These are phyloP conservation scores for Schoenoplectus triqueter DNA, from an alignment of 202 grass and related monocot species.

Conservation along the genomic window DNA sequence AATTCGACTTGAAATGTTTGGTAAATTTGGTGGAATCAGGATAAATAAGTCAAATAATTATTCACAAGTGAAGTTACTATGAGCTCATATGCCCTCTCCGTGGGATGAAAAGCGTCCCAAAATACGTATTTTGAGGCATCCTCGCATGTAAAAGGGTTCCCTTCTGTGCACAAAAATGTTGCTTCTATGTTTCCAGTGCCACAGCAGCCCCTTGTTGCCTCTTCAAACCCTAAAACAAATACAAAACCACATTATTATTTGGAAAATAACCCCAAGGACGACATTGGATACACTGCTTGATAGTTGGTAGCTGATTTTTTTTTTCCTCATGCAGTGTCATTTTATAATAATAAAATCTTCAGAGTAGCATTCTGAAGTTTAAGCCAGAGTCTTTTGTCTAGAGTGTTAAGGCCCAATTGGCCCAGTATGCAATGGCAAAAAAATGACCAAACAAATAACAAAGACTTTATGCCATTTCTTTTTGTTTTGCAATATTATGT, in stretches of 20 bases:
- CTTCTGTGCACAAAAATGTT: conserved; percentile 1
- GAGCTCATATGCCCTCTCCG: conserved; percentile 29
- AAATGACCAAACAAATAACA: not conserved
- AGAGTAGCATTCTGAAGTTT: not conserved
- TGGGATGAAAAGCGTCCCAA: conserved; percentile 40
- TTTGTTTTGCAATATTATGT: not conserved
- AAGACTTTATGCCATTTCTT: not conserved
- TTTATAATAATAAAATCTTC: not conserved
- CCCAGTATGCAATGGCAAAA: not conserved
- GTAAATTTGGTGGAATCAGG: conserved; percentile 12
- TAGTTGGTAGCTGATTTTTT: not conserved
- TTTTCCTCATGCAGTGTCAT: not conserved
- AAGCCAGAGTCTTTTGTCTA: not conserved
- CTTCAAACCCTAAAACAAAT: conserved; percentile 31
- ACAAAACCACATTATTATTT: not conserved
- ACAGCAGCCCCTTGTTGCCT: conserved; percentile 31
- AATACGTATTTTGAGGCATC: conserved; percentile 37
- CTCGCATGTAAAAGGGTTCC: conserved; percentile 18
- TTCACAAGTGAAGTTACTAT: conserved; percentile 6
- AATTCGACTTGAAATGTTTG: not conserved
- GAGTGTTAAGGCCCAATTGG: not conserved
- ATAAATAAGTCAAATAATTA: not conserved
- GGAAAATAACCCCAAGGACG: not conserved
- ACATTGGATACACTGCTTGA: not conserved
- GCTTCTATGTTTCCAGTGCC: conserved; percentile 31